Conservation (phyloP, 2,329 filamentous ascomycete genomes). For the Drechslerella dactyloides region DNA sequence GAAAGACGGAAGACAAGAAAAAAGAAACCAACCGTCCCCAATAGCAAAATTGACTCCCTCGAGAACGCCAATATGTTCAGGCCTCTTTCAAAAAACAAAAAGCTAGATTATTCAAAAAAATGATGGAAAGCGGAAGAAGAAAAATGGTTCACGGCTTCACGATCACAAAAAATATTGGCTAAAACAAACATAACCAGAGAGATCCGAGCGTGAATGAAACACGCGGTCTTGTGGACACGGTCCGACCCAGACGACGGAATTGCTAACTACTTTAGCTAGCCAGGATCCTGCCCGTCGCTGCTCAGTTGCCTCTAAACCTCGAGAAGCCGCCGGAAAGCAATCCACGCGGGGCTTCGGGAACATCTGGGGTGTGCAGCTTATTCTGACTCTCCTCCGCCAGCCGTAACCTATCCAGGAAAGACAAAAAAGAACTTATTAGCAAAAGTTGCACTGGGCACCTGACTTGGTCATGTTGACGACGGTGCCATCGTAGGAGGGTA, state of each 20-base stretch:
- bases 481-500: not conserved
- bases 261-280: slow-evolving; percentile 6
- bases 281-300: not conserved
- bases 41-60: slow-evolving; percentile 35
- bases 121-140: not conserved
- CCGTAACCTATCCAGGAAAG: slow-evolving; percentile 34
- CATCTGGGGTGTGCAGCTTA: slow-evolving; percentile 26
- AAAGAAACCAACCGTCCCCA: slow-evolving; percentile 20
- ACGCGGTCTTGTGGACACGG: slow-evolving; percentile 49
- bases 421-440: slow-evolving; percentile 26
- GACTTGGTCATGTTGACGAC: slow-evolving; percentile 30
- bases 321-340: slow-evolving; percentile 40
- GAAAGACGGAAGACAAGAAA: not conserved
- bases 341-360: slow-evolving; percentile 26
- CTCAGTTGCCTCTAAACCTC: slow-evolving; percentile 37
- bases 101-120: slow-evolving; percentile 1
- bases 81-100: not conserved
- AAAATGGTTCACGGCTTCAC: slow-evolving; percentile 11
- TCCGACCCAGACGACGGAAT: slow-evolving; percentile 43
- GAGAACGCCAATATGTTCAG: slow-evolving; percentile 40
- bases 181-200: slow-evolving; percentile 7
- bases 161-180: slow-evolving; percentile 26
- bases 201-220: slow-evolving; percentile 45
- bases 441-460: slow-evolving; percentile 12
- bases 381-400: slow-evolving; percentile 35